Conservation (phyloP, 495 filamentous ascomycete genomes). For the Hyaloscypha hepaticicola region DNA sequence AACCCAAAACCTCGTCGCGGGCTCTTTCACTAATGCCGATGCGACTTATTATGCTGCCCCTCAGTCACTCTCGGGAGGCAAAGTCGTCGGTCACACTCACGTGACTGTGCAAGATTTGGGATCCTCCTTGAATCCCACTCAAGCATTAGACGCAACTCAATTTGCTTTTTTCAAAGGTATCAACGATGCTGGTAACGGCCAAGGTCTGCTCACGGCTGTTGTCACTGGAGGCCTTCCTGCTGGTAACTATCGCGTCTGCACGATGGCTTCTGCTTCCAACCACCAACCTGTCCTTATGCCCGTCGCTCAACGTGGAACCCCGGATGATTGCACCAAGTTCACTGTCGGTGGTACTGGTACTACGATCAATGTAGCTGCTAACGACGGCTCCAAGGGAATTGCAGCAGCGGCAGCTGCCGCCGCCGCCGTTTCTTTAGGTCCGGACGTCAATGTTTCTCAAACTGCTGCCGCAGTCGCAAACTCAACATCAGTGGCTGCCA, state of each 20-base stretch:
- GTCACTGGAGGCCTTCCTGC: constrained; percentile 63
- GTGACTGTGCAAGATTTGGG: constrained; percentile 66
- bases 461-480: background rate
- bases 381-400: constrained; percentile 11
- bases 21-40: constrained; percentile 64
- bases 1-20: constrained; percentile 58
- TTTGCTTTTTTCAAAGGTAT: constrained; percentile 79
- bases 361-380: constrained; percentile 25
- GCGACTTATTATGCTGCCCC: constrained; percentile 70
- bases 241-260: constrained; percentile 71
- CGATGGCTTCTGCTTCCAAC: constrained; percentile 64
- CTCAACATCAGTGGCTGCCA: background rate
- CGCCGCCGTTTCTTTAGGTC: constrained; percentile 13
- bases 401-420: constrained; percentile 18
- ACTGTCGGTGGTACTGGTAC: constrained; percentile 28
- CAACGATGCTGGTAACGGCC: constrained; percentile 67
- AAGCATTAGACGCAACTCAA: constrained; percentile 52
- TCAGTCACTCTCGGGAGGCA: constrained; percentile 55
- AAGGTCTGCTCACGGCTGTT: constrained; percentile 53
- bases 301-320: constrained; percentile 69
- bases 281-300: constrained; percentile 79
- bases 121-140: constrained; percentile 46
- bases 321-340: constrained; percentile 73
- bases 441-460: constrained; percentile 4
- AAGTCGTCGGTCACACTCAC: constrained; percentile 69